Conservation (phyloP, 257 asterid species). For the Solanum rostratum region DNA sequence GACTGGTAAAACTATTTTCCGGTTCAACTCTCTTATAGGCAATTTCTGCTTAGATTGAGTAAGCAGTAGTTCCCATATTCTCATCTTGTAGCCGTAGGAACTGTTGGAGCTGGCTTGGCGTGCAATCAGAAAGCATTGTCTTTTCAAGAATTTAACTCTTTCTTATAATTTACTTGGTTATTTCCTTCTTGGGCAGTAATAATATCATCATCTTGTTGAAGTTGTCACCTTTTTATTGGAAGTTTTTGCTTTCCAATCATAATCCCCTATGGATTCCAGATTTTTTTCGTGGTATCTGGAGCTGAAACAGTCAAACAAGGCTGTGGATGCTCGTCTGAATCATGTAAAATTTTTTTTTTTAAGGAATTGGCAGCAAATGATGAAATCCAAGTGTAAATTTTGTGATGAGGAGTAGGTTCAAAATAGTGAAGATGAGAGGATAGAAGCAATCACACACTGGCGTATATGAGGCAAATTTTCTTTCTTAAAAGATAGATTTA, state of each 20-base stretch:
- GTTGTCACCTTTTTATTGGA: neutral
- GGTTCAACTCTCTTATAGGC: neutral
- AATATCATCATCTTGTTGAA: neutral
- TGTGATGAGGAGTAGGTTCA: neutral
- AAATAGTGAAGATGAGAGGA: neutral
- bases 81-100: neutral
- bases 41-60: neutral
- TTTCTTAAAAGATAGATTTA: neutral
- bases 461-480: neutral
- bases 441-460: neutral
- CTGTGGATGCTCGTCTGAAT: neutral
- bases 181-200: neutral
- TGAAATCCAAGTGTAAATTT: neutral
- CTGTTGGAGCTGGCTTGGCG: neutral
- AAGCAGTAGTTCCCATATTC: neutral
- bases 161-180: neutral
- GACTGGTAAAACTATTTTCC: neutral
- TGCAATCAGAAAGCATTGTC: neutral
- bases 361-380: neutral
- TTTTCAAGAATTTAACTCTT: neutral
- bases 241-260: neutral
- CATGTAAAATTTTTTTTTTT: no score
- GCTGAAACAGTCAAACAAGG: neutral
- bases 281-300: neutral
- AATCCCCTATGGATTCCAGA: neutral